Evolutionary conservation across 73 alveolate genomes (phyloP), one percentile per base, ranked within the genome.

Genomic region (Paramecium octaurelia): DNA sequence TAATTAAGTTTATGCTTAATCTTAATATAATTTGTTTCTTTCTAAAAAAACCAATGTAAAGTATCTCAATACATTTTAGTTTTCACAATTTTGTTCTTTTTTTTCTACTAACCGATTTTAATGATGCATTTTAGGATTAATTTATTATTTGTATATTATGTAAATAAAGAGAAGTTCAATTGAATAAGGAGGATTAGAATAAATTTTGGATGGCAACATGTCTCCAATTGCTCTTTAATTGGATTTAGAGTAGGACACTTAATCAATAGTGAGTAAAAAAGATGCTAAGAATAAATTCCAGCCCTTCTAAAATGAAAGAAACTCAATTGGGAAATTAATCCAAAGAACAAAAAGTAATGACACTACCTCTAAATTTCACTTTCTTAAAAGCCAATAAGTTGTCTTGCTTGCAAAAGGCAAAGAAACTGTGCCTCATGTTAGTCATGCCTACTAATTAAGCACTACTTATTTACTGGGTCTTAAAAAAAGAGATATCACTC

Each of bases 401-500:
- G 57, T 80, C 2, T 1, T 44, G 12, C 44, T 20, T 35, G 14
- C 73, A 5, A 18, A 16, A 42, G 90, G 80, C 6, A 77, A 35
- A 36, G 57, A 29, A 11, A 40, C 43, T 11, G 43, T 24, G 1
- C 64, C 23, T 14, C 20, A 34, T 6, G 21, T 77, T 9, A 40
- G 12, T 77, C 42, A 4, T 6, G 42, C 43, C 8, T 20, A 9
- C n/a, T 2, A 77, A 18, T 21, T n/a, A 20, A 43, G 73, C 68
- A 77, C 90, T 40, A 77, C 90, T 77, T 24, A 43, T 80, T 35
- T 80, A 11, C 24, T 80, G 12, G 91, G 91, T 42, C 18, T 80
- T 8, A 44, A 40, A 42, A 24, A 80, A 80, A 40, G 73, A 46
- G 76, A 31, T 38, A 44, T 80, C n/a, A 80, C 91, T 10, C 42